phyloP scores from a whole-genome alignment of 2,329 filamentous ascomycete genomes.

The Claviceps sp. region DNA sequence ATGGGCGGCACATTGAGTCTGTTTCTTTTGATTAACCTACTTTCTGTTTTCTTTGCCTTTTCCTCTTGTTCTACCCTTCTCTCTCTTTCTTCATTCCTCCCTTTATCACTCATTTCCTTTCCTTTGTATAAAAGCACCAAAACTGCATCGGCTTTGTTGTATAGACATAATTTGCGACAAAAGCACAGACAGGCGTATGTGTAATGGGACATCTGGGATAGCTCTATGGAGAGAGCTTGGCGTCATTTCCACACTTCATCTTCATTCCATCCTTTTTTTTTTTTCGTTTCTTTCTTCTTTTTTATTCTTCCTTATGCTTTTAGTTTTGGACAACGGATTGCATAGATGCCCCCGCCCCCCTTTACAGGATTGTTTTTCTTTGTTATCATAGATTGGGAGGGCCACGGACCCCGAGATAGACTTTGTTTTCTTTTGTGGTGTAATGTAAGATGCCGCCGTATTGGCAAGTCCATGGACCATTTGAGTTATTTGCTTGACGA shows the following conservation, averaged over 20 bases:
- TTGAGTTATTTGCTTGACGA: no score
- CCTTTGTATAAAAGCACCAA: neutral
- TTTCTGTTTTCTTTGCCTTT: neutral
- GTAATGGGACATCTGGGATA: neutral
- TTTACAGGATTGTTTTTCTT: neutral
- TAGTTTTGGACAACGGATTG: slow-evolving; percentile 1
- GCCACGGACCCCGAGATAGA: neutral
- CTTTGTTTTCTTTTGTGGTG: neutral
- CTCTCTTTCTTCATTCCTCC: neutral
- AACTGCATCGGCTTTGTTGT: neutral
- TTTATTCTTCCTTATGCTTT: neutral
- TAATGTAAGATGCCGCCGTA: no score
- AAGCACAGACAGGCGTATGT: slow-evolving; percentile 1
- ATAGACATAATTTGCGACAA: neutral
- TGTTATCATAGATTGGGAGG: neutral
- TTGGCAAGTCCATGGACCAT: no score
- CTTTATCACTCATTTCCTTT: neutral
- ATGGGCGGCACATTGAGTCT: neutral
- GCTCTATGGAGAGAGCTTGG: neutral
- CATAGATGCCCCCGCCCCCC: neutral
- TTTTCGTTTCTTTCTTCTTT: neutral
- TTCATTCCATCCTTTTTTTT: neutral
- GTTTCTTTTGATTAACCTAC: neutral
- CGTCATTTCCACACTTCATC: neutral
- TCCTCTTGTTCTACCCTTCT: neutral